Evolutionary conservation across 306 rosid genomes (phyloP).

Genomic region (Citrullus colocynthis): DNA sequence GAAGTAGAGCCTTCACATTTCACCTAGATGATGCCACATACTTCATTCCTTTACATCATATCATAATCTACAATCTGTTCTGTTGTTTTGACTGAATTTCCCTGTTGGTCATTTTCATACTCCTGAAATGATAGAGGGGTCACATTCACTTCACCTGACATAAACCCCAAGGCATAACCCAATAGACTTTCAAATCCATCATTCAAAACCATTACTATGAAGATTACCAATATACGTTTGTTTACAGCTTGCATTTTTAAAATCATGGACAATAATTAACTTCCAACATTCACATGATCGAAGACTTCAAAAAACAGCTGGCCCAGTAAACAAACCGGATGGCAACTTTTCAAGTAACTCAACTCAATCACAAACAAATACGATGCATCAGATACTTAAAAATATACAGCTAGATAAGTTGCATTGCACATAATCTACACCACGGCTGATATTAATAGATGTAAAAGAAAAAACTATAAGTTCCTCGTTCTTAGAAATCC

Average conservation of each 20-base stretch:
- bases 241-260: not conserved
- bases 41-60: conserved; percentile 16
- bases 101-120: not conserved
- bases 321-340: not conserved
- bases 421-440: not conserved
- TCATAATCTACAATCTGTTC: not conserved
- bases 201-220: not conserved
- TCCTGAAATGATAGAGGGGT: not conserved
- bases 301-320: not conserved
- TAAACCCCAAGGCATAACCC: not conserved
- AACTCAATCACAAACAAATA: not conserved
- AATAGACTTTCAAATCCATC: not conserved
- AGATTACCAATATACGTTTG: not conserved
- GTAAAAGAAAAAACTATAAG: not conserved
- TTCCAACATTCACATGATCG: not conserved
- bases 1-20: conserved; percentile 23
- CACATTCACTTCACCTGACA: not conserved
- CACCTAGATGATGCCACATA: conserved; percentile 7
- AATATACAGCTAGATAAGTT: not conserved
- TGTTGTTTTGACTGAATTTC: not conserved
- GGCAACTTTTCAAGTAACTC: not conserved
- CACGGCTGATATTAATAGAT: not conserved
- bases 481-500: not conserved
- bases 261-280: not conserved
- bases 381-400: not conserved